Percentiles rank a stretch among this genome's conserved stretches.
Evolutionary conservation across 202 grass and related monocot genomes (phyloP).

Genomic region (Musa balbisiana): DNA sequence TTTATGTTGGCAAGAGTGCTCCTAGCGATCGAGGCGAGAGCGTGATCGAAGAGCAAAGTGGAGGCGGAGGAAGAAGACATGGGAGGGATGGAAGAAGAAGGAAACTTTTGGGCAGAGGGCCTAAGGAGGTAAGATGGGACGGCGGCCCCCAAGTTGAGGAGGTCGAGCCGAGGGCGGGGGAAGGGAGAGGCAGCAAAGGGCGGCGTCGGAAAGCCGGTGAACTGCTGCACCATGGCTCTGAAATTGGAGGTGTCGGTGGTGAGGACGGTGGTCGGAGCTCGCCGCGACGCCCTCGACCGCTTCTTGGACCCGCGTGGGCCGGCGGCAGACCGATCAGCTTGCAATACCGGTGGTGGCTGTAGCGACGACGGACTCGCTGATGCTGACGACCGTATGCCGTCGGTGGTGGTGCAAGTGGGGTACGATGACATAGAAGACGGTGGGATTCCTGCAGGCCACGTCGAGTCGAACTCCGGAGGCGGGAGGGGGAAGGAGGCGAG

Average conservation of each 20-base stretch:
- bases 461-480: background rate
- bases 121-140: slow-evolving; percentile 19
- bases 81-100: background rate
- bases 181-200: slow-evolving; percentile 52
- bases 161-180: slow-evolving; percentile 40
- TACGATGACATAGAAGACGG: background rate
- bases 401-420: slow-evolving; percentile 8
- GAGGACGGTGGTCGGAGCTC: slow-evolving; percentile 79
- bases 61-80: background rate
- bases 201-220: slow-evolving; percentile 81
- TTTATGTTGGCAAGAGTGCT: background rate
- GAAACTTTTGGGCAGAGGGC: slow-evolving; percentile 28
- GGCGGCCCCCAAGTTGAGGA: slow-evolving; percentile 13
- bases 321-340: slow-evolving; percentile 3
- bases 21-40: slow-evolving; percentile 24
- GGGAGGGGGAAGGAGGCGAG: slow-evolving; percentile 15
- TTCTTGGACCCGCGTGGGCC: slow-evolving; percentile 45
- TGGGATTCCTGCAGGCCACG: slow-evolving; percentile 4
- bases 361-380: slow-evolving; percentile 1
- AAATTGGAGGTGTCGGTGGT: slow-evolving; percentile 94
- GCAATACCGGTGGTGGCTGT: background rate
- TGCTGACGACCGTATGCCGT: slow-evolving; percentile 1
- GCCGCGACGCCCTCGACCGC: slow-evolving; percentile 64
- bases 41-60: slow-evolving; percentile 10
- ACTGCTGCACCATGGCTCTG: slow-evolving; percentile 98